A percentile compares a stretch with the other conserved stretches of the same genome.
Evolutionary conservation across 2,329 filamentous ascomycete genomes (phyloP).

Genomic region (Fusarium denticulatum): DNA sequence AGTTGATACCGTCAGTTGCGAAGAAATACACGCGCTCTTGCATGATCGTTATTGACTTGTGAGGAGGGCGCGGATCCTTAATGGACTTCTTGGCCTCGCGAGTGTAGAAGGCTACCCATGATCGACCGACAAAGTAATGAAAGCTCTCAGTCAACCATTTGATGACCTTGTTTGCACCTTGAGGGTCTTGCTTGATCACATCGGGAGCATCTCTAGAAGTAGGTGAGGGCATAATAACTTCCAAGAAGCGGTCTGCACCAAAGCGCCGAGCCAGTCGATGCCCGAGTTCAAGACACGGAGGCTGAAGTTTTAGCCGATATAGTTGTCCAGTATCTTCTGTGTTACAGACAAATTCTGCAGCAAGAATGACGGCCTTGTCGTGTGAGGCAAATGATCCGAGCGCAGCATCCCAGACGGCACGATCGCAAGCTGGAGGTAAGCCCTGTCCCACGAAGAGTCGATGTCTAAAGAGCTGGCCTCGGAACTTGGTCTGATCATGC

Average conservation of each 20-base stretch:
- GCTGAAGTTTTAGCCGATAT: constrained; percentile 59
- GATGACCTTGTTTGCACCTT: constrained; percentile 45
- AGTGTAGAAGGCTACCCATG: constrained; percentile 60
- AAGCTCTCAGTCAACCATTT: constrained; percentile 41
- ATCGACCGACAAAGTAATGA: constrained; percentile 58
- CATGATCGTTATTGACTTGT: constrained; percentile 32
- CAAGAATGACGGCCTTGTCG: constrained; percentile 55
- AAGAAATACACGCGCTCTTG: constrained; percentile 64
- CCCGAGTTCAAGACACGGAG: constrained; percentile 58
- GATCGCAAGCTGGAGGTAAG: constrained; percentile 59
- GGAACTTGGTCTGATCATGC: constrained; percentile 57
- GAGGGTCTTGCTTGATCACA: constrained; percentile 46
- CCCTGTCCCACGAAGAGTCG: constrained; percentile 54
- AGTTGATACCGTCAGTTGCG: constrained; percentile 60
- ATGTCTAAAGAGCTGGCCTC: constrained; percentile 52
- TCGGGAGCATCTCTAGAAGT: constrained; percentile 41
- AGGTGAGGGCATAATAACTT: constrained; percentile 61
- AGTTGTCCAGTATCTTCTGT: constrained; percentile 49
- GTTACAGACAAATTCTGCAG: constrained; percentile 54
- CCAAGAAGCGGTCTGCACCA: constrained; percentile 67
- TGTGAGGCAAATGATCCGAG: constrained; percentile 49
- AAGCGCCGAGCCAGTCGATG: constrained; percentile 66
- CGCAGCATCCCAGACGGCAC: constrained; percentile 58
- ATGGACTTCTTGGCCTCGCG: constrained; percentile 52
- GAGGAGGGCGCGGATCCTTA: constrained; percentile 43